These are phyloP conservation scores for Cladophialophora immunda DNA, from an alignment of 2,329 filamentous ascomycete genomes.

Conservation along the genomic window DNA sequence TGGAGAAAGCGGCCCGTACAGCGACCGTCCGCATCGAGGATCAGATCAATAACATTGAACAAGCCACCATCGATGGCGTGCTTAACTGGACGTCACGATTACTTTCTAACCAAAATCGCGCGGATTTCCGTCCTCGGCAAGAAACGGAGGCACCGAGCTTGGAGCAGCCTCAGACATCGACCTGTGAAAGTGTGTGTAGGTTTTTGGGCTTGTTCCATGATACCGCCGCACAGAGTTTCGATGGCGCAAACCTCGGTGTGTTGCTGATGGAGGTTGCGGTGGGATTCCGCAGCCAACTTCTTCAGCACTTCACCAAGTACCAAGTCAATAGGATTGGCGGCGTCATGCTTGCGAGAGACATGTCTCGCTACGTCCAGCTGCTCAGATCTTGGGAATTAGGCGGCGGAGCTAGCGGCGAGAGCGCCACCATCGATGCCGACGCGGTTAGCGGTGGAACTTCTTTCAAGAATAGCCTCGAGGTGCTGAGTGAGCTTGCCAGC, in stretches of 20 bases:
- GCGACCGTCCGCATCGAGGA: constrained; percentile 82
- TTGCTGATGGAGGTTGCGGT: constrained; percentile 86
- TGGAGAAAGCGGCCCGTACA: constrained; percentile 81
- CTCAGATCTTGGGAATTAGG: constrained; percentile 80
- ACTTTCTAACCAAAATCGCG: constrained; percentile 81
- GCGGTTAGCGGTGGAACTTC: constrained; percentile 48
- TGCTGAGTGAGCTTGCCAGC: constrained; percentile 91
- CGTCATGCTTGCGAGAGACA: constrained; percentile 94
- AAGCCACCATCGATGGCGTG: constrained; percentile 75
- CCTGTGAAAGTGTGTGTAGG: constrained; percentile 80
- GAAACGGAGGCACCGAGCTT: constrained; percentile 67
- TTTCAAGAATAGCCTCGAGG: constrained; percentile 76
- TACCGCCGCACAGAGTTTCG: constrained; percentile 73
- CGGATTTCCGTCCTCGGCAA: constrained; percentile 88
- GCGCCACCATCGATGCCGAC: background rate
- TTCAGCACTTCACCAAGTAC: constrained; percentile 95
- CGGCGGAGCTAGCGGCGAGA: constrained; percentile 1
- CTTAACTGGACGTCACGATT: constrained; percentile 78
- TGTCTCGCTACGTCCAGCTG: constrained; percentile 89
- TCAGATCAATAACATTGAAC: constrained; percentile 77
- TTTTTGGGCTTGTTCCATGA: constrained; percentile 77
- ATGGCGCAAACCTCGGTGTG: constrained; percentile 81
- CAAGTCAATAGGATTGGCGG: constrained; percentile 91
- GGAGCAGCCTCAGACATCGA: constrained; percentile 83
- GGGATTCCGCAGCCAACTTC: constrained; percentile 77